These are phyloP conservation scores for Pichia sp. DNA, from an alignment of 1,139 yeast species.

Conservation along the genomic window DNA sequence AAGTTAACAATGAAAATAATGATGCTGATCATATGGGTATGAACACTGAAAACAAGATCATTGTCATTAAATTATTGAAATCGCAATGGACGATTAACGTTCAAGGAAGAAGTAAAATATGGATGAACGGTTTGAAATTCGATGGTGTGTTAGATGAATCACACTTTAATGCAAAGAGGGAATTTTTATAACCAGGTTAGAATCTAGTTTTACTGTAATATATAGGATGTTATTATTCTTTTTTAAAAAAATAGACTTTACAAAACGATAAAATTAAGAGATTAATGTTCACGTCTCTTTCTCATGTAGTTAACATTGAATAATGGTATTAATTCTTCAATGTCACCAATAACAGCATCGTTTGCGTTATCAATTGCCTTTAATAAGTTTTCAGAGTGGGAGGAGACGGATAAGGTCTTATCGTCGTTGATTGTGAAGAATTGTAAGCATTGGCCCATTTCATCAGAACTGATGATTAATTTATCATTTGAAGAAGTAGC, in stretches of 20 bases:
- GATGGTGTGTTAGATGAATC: constrained; percentile 29
- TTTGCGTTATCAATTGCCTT: constrained; percentile 21
- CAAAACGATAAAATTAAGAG: not conserved
- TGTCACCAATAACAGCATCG: constrained; percentile 28
- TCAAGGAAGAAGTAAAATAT: constrained; percentile 22
- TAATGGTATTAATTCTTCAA: constrained; percentile 57
- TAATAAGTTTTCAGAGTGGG: constrained; percentile 22
- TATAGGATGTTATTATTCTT: not conserved
- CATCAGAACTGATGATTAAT: constrained; percentile 32
- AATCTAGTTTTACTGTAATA: not conserved
- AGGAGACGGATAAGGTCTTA: constrained; percentile 36
- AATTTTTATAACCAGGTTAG: constrained; percentile 18
- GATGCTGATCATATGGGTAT: not conserved
- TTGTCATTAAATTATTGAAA: constrained; percentile 29
- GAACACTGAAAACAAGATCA: constrained; percentile 20
- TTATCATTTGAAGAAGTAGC: constrained; percentile 22
- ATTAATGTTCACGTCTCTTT: constrained; percentile 76
- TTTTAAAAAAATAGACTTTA: no score
- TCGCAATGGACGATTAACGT: constrained; percentile 32
- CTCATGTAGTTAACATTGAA: constrained; percentile 64
- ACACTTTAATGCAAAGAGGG: constrained; percentile 22
- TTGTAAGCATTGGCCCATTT: constrained; percentile 37
- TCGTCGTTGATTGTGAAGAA: constrained; percentile 43
- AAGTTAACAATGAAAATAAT: not conserved
- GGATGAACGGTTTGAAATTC: constrained; percentile 27